Base-by-base conservation (phyloP, 371 early-diverging fungal genomes). In the Mucor piriformis region DNA sequence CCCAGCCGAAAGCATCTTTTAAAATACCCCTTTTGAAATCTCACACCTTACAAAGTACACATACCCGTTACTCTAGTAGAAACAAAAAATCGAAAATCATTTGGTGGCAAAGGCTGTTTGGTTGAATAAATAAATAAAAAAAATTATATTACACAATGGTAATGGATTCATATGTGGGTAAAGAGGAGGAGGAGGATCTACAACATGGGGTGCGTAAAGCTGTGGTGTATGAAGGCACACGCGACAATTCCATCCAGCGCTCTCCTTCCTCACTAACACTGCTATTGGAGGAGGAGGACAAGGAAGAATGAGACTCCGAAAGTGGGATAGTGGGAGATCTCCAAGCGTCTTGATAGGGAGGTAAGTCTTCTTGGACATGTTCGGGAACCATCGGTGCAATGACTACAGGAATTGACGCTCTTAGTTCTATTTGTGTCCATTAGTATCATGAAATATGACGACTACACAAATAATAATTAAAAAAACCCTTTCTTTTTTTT, bases 321-420 rank as follows among this genome's bases (percentile, higher is more conserved):
- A 29, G 8, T 6, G 29, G 29, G 4, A 29, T 29, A 29, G 8
- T 29, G 29, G 18, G 15, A 12, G 10, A 50, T 13, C 20, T 20
- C 50, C 18, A 70, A 20, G 72, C 70, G 23, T 72, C 73, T 63
- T 76, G 73, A 60, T 79, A 79, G 21, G 76, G 69, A 23, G 80
- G 76, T 29, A 79, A 54, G 2, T 35, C 10, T 18, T 51, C 49
- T 15, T 35, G 43, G 29, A 66, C 64, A 8, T 72, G 64, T 38
- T 59, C 51, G 29, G 62, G 62, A 21, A 56, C 38, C 38, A 67
- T 58, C 3, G 71, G 61, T 47, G 65, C 46, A 20, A 77, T 61
- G 4, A 69, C 54, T 6, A 77, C 57, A 15, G 77, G 77, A 25
- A 77, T 64, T 5, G 69, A 40, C 8, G 74, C 64, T 55, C 61